These are phyloP conservation scores for Arabidopsis suecica DNA, from an alignment of 345 rosid species.

Conservation along the genomic window DNA sequence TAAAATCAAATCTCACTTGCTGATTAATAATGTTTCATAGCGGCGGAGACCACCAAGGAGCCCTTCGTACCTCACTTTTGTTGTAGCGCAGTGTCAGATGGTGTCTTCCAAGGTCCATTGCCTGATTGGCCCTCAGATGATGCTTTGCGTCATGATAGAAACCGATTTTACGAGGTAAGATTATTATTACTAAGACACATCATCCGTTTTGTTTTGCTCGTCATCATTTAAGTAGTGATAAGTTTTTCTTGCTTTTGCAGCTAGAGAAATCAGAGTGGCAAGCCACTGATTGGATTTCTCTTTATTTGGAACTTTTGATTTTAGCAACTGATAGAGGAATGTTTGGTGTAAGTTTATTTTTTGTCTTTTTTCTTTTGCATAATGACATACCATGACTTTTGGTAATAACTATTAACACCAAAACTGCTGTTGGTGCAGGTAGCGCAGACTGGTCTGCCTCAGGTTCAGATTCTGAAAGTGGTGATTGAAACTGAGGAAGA, in stretches of 20 bases:
- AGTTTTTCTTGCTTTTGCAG: slow-evolving; percentile 14
- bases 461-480: background rate
- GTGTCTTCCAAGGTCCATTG: background rate
- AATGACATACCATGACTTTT: background rate
- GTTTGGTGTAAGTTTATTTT: background rate
- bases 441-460: background rate
- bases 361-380: background rate
- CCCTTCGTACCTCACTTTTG: slow-evolving; percentile 13
- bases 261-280: background rate
- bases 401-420: background rate
- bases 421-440: background rate
- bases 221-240: background rate
- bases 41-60: background rate
- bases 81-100: background rate
- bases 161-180: background rate
- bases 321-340: background rate
- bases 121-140: slow-evolving; percentile 1
- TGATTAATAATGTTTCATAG: background rate
- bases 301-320: slow-evolving; percentile 2
- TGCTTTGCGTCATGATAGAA: background rate
- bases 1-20: too few relatives aligned
- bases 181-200: background rate
- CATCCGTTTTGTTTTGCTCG: slow-evolving; percentile 1
- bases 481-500: background rate
- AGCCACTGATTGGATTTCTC: background rate